Conservation (phyloP, 2,329 filamentous ascomycete species). For the Fusarium sarcochroum region DNA sequence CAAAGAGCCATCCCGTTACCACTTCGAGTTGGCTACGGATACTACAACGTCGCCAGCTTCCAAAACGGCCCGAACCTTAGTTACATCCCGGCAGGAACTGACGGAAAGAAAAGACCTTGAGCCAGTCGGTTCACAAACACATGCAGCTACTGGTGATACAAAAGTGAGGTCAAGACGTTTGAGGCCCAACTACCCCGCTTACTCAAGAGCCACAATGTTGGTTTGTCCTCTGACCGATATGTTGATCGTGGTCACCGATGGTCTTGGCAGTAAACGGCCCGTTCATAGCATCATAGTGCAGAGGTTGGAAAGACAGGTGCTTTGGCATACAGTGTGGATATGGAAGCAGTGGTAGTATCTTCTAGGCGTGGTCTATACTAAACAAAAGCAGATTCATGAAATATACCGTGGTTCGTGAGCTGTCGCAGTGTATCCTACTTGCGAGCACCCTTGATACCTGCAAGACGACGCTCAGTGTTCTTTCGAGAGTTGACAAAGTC, state of each 20-base stretch:
- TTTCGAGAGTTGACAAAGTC: conserved; percentile 90
- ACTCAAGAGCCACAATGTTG: no score
- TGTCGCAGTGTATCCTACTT: no score
- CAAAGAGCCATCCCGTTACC: not conserved
- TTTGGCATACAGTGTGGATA: no score
- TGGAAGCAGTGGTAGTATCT: no score
- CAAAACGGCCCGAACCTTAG: not conserved
- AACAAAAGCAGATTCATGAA: no score
- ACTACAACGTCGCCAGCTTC: not conserved
- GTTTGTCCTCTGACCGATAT: no score
- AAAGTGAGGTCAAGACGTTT: not conserved
- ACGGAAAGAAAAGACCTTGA: not conserved
- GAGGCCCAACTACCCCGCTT: not conserved
- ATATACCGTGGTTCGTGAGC: no score
- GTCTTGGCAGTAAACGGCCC: no score
- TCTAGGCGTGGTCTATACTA: no score
- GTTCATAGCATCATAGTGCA: no score
- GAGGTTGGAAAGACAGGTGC: no score
- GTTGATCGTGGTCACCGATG: no score
- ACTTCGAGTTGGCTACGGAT: not conserved
- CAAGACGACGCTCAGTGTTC: conserved; percentile 67
- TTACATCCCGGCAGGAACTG: not conserved
- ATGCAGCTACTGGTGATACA: not conserved
- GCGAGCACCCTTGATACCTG: conserved; percentile 35
- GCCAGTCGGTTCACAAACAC: not conserved